Evolutionary conservation across 306 rosid genomes (phyloP), one percentile per base, ranked within the genome.

Genomic region (Gillenia trifoliata): DNA sequence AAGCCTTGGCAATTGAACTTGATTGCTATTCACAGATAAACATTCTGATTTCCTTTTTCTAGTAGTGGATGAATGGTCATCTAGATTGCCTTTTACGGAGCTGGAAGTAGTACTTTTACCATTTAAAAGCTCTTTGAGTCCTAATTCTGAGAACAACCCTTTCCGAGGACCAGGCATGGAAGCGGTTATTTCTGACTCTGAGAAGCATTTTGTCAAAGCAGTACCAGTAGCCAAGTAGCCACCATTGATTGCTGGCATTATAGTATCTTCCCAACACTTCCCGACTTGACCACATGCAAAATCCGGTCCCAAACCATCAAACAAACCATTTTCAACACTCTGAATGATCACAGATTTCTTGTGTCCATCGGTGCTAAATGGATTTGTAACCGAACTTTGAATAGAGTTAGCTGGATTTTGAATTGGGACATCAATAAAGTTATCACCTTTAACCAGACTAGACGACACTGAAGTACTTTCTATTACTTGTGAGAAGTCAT

Each of bases 91-190:
- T 76, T 75, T 75, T 26, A 73, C 34, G 55, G 89, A 78, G 61
- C 75, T 83, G 20, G 79, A 56, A 83, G 40, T 87, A 74, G 29
- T 83, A 76, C 68, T 74, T 63, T 68, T 75, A 69, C 86, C 88
- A 62, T 41, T 81, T 82, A 89, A 85, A 80, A 90, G 88, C 78
- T 86, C 89, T 76, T 88, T 91, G 30, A 88, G 79, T 54, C 89
- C 92, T 36, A 88, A 82, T 71, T 91, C 90, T 1, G 92, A 85
- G 78, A 91, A 93, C 26, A 91, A 69, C 26, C 98, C 86, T 72
- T 86, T 88, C 54, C 67, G 65, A 17, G 87, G 82, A 34, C 76
- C 69, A 30, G 83, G 62, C 16, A 15, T 36, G 26, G 89, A 66
- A 79, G 72, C 75, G 16, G 52, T 47, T 16, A 31, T 30, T 75